A percentile compares a stretch with the other conserved stretches of the same genome.
Evolutionary conservation across 164 flowering plant species (phyloP).

Genomic region (Amborella trichopoda): DNA sequence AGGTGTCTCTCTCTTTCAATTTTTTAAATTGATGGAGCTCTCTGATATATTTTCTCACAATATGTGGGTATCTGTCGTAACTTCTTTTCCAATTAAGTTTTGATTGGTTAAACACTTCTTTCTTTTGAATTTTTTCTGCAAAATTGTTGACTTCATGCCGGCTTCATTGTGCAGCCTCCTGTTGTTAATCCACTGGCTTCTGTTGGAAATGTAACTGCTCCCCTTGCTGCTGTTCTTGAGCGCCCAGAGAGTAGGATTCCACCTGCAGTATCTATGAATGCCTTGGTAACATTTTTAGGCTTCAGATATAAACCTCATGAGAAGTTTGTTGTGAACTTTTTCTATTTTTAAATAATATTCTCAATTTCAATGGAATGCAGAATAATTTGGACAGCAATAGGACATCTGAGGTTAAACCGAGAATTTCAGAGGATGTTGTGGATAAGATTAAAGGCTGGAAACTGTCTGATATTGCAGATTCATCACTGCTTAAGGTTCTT

Average conservation of each 20-base stretch:
- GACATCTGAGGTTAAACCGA: slow-evolving; percentile 12
- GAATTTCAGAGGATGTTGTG: slow-evolving; percentile 8
- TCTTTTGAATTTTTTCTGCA: no score
- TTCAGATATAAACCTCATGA: no score
- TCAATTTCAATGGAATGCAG: slow-evolving; percentile 3
- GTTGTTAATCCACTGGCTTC: slow-evolving; percentile 9
- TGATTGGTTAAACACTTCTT: no score
- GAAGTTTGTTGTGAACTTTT: no score
- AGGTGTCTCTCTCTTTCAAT: no score
- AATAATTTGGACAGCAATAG: slow-evolving; percentile 8
- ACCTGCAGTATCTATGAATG: slow-evolving; percentile 7
- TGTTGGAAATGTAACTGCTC: slow-evolving; percentile 9
- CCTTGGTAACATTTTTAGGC: slow-evolving; percentile 10
- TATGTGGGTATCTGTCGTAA: no score
- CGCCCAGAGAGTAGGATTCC: slow-evolving; percentile 12
- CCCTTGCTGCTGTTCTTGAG: slow-evolving; percentile 9
- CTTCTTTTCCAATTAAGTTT: no score
- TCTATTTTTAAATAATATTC: not conserved
- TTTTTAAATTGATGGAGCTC: no score
- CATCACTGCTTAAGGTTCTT: slow-evolving; percentile 9
- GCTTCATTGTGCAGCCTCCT: slow-evolving; percentile 9
- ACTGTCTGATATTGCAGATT: slow-evolving; percentile 13
- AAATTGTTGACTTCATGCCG: no score
- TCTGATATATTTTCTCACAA: no score
- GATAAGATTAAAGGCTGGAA: slow-evolving; percentile 14